Evolutionary conservation across 2,329 filamentous ascomycete genomes (phyloP), one percentile per base, ranked within the genome.

Genomic region (Fusarium chuoi): DNA sequence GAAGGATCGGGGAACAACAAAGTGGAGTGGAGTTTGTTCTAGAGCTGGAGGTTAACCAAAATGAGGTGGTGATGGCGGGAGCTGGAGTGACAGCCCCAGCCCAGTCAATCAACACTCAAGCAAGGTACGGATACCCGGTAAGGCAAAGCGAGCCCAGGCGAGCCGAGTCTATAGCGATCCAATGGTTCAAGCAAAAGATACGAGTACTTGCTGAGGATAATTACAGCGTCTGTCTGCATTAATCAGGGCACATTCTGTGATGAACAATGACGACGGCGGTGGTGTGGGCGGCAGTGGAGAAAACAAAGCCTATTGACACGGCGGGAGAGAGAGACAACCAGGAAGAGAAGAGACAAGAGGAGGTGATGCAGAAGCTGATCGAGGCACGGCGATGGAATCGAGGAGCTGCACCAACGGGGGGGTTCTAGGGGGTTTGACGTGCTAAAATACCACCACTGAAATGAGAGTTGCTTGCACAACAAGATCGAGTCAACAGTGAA

Each of bases 21-120:
- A 70, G 58, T 72, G 57, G 62, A 73, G 73, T 71, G 71, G 71
- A 74, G 66, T 72, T 74, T 57, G 68, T 73, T 75, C 66, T 58
- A 70, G 69, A 68, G 62, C 61, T 62, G 59, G 65, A 66, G 57
- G 71, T 67, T 75, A 45, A 71, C 65, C 57, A 73, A 55, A 45
- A 54, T 71, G 73, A 73, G 57, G 60, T 70, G 44, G 67, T 65
- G 62, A 64, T 71, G 64, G 57, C 46, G 45, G 67, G 68, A 71
- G 55, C 61, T 51, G 68, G 59, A 63, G 58, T 70, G 72, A 61
- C 71, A 75, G 62, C 65, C 52, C 39, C 30, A 51, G 35, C 24
- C 46, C 42, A 66, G 64, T 35, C 49, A 52, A 51, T 51, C 30
- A 49, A 49, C 24, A 39, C 33, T 36, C 24, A 49, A 36, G 41